Conservation (phyloP, 2,329 filamentous ascomycete species). For the Aspergillus costaricaensis region DNA sequence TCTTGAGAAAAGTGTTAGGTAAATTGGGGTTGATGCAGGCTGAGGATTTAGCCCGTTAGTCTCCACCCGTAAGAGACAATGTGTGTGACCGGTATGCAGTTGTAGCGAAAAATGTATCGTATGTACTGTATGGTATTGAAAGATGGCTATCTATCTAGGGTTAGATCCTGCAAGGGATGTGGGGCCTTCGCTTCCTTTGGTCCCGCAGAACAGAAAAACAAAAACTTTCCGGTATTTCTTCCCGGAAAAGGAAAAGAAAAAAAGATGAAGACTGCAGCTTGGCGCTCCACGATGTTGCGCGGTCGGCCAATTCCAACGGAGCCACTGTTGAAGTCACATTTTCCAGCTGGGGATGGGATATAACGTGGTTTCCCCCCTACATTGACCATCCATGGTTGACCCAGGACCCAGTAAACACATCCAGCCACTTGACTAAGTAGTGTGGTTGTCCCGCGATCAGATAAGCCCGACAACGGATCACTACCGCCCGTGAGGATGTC, state of each 20-base stretch:
- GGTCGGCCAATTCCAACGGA: slow-evolving; percentile 50
- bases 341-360: slow-evolving; percentile 66
- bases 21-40: neutral
- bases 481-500: too few relatives aligned
- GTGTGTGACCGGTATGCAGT: too few relatives aligned
- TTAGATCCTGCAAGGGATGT: neutral
- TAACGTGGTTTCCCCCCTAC: slow-evolving; percentile 67
- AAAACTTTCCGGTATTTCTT: neutral
- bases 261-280: slow-evolving; percentile 37
- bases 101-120: too few relatives aligned
- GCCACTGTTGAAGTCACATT: slow-evolving; percentile 66
- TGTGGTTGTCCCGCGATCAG: too few relatives aligned
- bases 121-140: neutral
- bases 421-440: too few relatives aligned
- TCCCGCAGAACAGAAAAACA: neutral
- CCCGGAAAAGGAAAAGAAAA: too few relatives aligned
- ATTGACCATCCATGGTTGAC: slow-evolving; percentile 57
- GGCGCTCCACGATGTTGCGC: slow-evolving; percentile 44
- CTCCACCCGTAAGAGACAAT: neutral
- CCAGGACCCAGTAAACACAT: slow-evolving; percentile 55
- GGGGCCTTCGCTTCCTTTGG: neutral
- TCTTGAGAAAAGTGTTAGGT: neutral
- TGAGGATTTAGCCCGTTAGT: neutral
- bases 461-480: too few relatives aligned
- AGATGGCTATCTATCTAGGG: neutral